Percentiles rank a stretch among this genome's conserved stretches.
Evolutionary conservation across 176 grass and related monocot species (phyloP).

Genomic region (Paspalum notatum): DNA sequence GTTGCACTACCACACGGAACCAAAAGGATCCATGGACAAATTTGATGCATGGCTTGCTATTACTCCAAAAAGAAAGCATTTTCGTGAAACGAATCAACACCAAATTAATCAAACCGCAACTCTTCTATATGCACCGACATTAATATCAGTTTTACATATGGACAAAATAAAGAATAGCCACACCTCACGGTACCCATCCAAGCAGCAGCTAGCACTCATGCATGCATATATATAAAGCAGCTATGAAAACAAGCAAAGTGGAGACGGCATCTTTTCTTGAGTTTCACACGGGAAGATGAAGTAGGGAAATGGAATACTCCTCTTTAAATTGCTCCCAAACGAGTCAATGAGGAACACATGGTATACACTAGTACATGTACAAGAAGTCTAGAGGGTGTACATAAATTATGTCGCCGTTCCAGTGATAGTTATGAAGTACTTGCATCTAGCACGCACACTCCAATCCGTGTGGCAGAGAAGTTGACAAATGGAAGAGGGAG

Average conservation of each 20-base stretch:
- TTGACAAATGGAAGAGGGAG: slow-evolving; percentile 53
- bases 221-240: not conserved
- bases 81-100: not conserved
- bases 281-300: slow-evolving; percentile 37
- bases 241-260: slow-evolving; percentile 15
- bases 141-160: slow-evolving; percentile 24
- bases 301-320: slow-evolving; percentile 23
- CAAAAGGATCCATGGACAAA: not conserved
- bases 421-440: slow-evolving; percentile 38
- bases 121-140: not conserved
- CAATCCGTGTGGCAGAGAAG: slow-evolving; percentile 2
- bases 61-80: slow-evolving; percentile 32
- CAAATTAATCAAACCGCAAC: not conserved
- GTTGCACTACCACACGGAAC: not conserved
- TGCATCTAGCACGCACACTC: slow-evolving; percentile 4
- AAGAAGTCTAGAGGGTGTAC: slow-evolving; percentile 51
- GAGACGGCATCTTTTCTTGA: slow-evolving; percentile 2
- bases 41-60: not conserved
- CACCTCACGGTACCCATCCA: not conserved
- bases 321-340: slow-evolving; percentile 22
- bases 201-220: not conserved
- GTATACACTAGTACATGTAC: slow-evolving; percentile 77
- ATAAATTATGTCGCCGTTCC: slow-evolving; percentile 34
- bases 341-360: slow-evolving; percentile 53
- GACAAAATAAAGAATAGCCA: slow-evolving; percentile 28